Percentiles rank a stretch among this genome's conserved stretches.
Conservation (phyloP, 176 grass and related monocot genomes). For the Hyparrhenia diplandra region DNA sequence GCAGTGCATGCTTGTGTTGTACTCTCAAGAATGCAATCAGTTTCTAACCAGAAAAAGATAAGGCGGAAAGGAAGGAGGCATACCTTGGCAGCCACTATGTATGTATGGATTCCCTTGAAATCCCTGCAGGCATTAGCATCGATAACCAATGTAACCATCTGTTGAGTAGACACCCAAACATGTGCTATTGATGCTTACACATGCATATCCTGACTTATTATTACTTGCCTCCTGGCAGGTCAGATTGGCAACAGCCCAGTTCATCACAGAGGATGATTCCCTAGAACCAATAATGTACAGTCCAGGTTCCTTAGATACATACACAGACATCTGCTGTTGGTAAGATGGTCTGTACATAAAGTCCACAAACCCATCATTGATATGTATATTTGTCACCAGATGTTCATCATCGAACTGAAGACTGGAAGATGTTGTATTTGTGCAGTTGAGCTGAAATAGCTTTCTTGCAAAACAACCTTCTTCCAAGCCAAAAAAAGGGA, state of each 20-base stretch:
- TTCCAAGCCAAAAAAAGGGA: neutral
- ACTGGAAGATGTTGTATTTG: neutral
- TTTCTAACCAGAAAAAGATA: neutral
- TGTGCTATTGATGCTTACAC: neutral
- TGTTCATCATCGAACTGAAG: neutral
- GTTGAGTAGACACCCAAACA: neutral
- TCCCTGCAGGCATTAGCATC: neutral
- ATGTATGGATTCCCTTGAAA: neutral
- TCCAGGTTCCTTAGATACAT: no score
- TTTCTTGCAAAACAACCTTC: neutral
- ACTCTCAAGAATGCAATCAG: neutral
- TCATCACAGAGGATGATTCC: neutral
- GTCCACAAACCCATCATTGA: neutral
- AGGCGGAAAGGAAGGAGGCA: neutral
- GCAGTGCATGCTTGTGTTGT: neutral
- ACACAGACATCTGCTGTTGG: neutral
- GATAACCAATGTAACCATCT: neutral
- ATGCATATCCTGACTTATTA: neutral
- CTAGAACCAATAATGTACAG: neutral
- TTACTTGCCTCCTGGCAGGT: neutral
- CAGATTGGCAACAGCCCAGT: neutral
- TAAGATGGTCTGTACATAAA: neutral
- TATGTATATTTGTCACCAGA: neutral
- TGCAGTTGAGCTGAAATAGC: neutral
- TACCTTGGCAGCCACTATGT: neutral